Conservation (phyloP, 257 asterid genomes). For the Scutellaria minor region DNA sequence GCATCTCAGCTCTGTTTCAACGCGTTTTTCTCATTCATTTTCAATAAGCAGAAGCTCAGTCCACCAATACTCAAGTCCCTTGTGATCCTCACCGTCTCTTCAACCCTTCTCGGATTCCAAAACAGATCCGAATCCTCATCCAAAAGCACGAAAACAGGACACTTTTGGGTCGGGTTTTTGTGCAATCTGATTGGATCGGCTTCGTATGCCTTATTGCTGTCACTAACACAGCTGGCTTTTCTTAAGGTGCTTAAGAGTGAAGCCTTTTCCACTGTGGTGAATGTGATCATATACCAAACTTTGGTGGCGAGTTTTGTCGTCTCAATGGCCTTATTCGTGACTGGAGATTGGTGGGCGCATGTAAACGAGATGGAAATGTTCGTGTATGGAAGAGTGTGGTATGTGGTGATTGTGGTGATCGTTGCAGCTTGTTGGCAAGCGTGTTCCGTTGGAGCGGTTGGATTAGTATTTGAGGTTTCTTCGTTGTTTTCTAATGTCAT, state of each 20-base stretch:
- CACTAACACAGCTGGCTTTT: constrained; percentile 42
- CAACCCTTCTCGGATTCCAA: constrained; percentile 42
- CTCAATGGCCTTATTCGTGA: constrained; percentile 25
- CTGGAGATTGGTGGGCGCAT: constrained; percentile 29
- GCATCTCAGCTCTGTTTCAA: constrained; percentile 64
- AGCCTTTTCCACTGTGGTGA: constrained; percentile 36
- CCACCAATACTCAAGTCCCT: constrained; percentile 50
- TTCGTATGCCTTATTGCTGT: constrained; percentile 41
- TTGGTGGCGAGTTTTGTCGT: constrained; percentile 38
- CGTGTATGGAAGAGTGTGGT: constrained; percentile 31
- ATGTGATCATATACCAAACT: constrained; percentile 39
- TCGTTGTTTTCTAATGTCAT: constrained; percentile 54
- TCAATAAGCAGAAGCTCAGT: constrained; percentile 55
- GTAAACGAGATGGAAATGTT: constrained; percentile 45
- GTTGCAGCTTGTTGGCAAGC: constrained; percentile 51
- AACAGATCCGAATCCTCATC: background rate
- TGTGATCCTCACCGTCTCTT: constrained; percentile 54
- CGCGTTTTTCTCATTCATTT: constrained; percentile 54
- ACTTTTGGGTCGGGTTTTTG: constrained; percentile 35
- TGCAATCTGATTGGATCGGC: constrained; percentile 47
- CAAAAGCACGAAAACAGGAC: constrained; percentile 18
- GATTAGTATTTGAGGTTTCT: constrained; percentile 48
- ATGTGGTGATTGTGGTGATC: constrained; percentile 15
- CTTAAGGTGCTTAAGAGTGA: constrained; percentile 38
- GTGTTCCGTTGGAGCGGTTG: constrained; percentile 41